Evolutionary conservation across 257 asterid species (phyloP), one percentile per base, ranked within the genome.

Genomic region (Prunella vulgaris): DNA sequence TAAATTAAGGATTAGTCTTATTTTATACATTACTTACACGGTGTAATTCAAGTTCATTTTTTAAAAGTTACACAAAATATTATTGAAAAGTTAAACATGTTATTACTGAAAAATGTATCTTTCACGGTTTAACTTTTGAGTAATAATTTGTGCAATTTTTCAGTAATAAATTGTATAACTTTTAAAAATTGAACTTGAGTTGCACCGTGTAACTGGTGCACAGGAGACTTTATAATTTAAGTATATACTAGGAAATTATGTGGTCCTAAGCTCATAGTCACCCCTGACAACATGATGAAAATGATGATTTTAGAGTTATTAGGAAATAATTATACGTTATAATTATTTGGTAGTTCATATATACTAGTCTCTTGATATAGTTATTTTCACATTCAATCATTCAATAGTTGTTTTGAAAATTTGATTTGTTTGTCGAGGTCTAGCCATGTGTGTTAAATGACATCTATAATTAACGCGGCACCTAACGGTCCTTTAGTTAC

Each of bases 221-320:
- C n/a, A n/a, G n/a, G n/a, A n/a, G n/a, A n/a, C n/a, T n/a, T n/a
- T n/a, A 35, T 18, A 76, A 64, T 37, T 53, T n/a, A 60, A n/a
- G 7, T 38, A 25, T n/a, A 46, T 46, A 46, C 3, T 51, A 18
- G 53, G 53, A n/a, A 46, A n/a, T 5, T 9, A n/a, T 51, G 58
- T 51, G 58, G 58, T 49, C 56, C 56, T 49, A 30, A 21, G 48
- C 15, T 40, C 17, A 24, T 52, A 5, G 66, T 17, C 8, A n/a
- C 56, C 32, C 27, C 13, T 40, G 66, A 73, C 30, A 30, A 56
- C 46, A n/a, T 10, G 10, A 24, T 18, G 79, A 52, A 57, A 69
- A 58, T 10, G 72, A 69, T 57, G 15, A 58, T 3, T 40, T 64
- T 13, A 13, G 33, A 7, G 51, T 2, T 64, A 32, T 17, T 27